Conservation (phyloP, 371 early-diverging fungal species). For the Zychaea mexicana region DNA sequence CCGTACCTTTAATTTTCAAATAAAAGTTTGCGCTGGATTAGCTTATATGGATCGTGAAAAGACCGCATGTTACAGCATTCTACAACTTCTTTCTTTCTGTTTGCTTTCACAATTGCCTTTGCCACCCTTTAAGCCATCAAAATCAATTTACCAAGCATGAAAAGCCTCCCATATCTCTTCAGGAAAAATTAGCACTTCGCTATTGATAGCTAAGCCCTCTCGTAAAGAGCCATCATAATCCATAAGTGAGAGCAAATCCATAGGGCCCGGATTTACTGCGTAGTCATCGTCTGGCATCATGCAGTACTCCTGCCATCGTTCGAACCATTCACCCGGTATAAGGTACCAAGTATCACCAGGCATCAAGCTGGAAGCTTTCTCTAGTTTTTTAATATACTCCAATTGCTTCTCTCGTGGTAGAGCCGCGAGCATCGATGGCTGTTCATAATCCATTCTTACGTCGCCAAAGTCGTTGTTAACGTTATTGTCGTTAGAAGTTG, state of each 20-base stretch:
- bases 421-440: neutral
- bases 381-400: neutral
- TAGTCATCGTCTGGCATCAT: neutral
- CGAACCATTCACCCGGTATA: neutral
- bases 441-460: neutral
- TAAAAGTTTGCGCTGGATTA: neutral
- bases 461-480: neutral
- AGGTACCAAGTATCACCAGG: neutral
- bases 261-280: neutral
- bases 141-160: neutral
- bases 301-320: neutral
- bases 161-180: neutral
- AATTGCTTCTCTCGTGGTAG: neutral
- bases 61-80: too few relatives aligned
- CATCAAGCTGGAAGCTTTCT: neutral
- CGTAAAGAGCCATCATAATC: neutral
- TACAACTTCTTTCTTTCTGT: too few relatives aligned
- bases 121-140: too few relatives aligned
- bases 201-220: neutral
- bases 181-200: neutral
- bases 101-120: too few relatives aligned
- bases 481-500: too few relatives aligned
- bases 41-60: too few relatives aligned
- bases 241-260: neutral
- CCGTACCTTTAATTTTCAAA: neutral